Conservation (phyloP, 2,329 filamentous ascomycete species). For the Escovopsis sp. region DNA sequence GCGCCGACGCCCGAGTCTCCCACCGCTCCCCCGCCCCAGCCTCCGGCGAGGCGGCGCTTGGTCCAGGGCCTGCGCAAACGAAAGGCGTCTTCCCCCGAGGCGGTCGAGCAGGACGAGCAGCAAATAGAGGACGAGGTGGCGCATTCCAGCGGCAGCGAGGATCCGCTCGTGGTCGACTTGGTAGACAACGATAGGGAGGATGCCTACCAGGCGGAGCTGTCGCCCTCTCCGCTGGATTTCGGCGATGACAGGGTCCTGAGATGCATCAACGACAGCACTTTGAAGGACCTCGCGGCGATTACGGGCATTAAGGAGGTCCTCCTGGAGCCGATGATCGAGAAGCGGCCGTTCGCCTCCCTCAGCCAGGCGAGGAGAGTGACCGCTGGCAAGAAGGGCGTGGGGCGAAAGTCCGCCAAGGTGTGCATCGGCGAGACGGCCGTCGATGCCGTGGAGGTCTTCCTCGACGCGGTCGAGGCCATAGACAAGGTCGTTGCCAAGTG, state of each 20-base stretch:
- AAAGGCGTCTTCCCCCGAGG: conserved; percentile 11
- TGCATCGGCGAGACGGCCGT: conserved; percentile 39
- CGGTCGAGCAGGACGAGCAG: conserved; percentile 7
- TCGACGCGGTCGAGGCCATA: conserved; percentile 66
- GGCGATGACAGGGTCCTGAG: conserved; percentile 43
- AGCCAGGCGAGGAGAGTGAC: conserved; percentile 52
- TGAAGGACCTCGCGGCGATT: conserved; percentile 67
- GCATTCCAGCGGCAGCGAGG: conserved; percentile 14
- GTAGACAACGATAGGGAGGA: conserved; percentile 28
- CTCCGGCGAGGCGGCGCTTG: conserved; percentile 16
- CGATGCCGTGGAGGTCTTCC: conserved; percentile 50
- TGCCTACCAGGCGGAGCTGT: conserved; percentile 21
- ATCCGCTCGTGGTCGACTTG: conserved; percentile 21
- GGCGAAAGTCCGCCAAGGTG: conserved; percentile 30
- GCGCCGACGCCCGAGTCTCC: background rate
- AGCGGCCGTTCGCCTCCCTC: conserved; percentile 59
- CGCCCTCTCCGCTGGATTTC: conserved; percentile 15
- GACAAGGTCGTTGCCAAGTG: conserved; percentile 69
- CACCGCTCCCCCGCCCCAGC: conserved; percentile 15
- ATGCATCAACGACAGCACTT: conserved; percentile 69
- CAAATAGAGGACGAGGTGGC: conserved; percentile 2
- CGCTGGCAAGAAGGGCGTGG: conserved; percentile 30
- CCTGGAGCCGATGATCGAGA: conserved; percentile 53
- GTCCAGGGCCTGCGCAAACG: conserved; percentile 21
- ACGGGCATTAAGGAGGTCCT: conserved; percentile 58